phyloP scores from a whole-genome alignment of 768 basidiomycete species.

The Austroboletus eburneus region DNA sequence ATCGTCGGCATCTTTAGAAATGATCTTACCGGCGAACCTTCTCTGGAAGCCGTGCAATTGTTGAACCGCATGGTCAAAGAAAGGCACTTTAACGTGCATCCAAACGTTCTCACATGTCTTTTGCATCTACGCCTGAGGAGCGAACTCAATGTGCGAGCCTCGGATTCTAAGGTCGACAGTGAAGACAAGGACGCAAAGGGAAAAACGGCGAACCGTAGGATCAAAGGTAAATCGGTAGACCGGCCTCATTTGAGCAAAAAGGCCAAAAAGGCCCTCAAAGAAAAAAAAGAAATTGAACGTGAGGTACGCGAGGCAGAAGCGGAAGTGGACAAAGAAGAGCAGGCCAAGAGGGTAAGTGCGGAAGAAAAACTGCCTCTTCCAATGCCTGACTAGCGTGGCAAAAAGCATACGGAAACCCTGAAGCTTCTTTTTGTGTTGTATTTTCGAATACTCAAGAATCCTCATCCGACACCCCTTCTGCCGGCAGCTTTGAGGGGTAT shows the following conservation, averaged over 20 bases:
- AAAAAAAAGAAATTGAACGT: conserved; percentile 84
- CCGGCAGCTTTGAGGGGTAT: conserved; percentile 89
- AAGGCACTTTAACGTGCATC: conserved; percentile 83
- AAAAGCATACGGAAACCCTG: conserved; percentile 97
- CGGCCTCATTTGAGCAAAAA: conserved; percentile 90
- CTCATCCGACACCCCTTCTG: conserved; percentile 71
- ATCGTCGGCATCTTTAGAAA: conserved; percentile 78
- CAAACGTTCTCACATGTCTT: conserved; percentile 81
- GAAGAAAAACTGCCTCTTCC: conserved; percentile 7
- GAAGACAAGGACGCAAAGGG: conserved; percentile 40
- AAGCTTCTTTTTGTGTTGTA: conserved; percentile 97
- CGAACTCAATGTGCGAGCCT: conserved; percentile 79
- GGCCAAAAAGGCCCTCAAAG: conserved; percentile 77
- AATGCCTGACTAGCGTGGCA: conserved; percentile 19
- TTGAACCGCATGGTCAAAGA: conserved; percentile 97
- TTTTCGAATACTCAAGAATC: conserved; percentile 91
- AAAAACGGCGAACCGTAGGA: conserved; percentile 36
- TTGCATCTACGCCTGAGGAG: conserved; percentile 81
- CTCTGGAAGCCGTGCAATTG: conserved; percentile 85
- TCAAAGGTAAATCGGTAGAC: conserved; percentile 55
- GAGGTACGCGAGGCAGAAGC: conserved; percentile 95
- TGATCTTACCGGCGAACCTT: conserved; percentile 76
- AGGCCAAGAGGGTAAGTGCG: conserved; percentile 66
- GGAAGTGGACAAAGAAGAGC: conserved; percentile 89
- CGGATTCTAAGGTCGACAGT: conserved; percentile 62